Evolutionary conservation across 768 basidiomycete genomes (phyloP), one percentile per base, ranked within the genome.

Genomic region (Pholiota conissans): DNA sequence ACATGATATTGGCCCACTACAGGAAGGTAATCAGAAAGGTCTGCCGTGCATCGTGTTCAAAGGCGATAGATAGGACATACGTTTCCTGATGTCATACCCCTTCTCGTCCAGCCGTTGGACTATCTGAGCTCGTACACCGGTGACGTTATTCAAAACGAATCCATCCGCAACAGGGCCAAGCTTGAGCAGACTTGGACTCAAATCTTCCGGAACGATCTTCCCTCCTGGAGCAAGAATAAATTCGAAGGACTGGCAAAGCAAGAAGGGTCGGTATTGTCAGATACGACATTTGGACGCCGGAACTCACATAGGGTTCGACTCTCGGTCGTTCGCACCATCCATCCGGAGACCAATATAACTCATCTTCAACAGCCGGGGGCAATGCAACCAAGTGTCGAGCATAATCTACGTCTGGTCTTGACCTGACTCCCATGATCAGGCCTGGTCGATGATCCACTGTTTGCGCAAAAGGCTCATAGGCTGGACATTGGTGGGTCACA

Each of bases 31-130:
- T 53, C 16, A 39, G 53, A 40, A 45, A 32, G 20, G 13, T 22
- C 40, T 54, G 20, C 30, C 5, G 11, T 39, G 26, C 24, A 49
- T 28, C 2, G 34, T 50, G 20, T 16, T 26, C 10, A 16, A 27
- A 18, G 3, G 14, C 10, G 18, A n/a, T n/a, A n/a, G n/a, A n/a
- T 9, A 45, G 10, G 59, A 34, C 8, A 56, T 63, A 95, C 95
- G 74, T 76, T 85, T 91, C 30, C 89, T 81, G 52, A 98, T 80
- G 63, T 96, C 91, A 63, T 93, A 96, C 7, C 94, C 94, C 63
- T 79, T 86, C 11, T 88, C 87, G 63, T 95, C 94, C 52, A 94
- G 69, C 26, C 93, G 80, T 66, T 84, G 88, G 22, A 91, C 86
- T 18, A 95, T 86, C 59, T 86, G 86, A 1, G 86, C 81, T 34